phyloP scores from a whole-genome alignment of 192 early-diverging fungal genomes.

The Podila minutissima region DNA sequence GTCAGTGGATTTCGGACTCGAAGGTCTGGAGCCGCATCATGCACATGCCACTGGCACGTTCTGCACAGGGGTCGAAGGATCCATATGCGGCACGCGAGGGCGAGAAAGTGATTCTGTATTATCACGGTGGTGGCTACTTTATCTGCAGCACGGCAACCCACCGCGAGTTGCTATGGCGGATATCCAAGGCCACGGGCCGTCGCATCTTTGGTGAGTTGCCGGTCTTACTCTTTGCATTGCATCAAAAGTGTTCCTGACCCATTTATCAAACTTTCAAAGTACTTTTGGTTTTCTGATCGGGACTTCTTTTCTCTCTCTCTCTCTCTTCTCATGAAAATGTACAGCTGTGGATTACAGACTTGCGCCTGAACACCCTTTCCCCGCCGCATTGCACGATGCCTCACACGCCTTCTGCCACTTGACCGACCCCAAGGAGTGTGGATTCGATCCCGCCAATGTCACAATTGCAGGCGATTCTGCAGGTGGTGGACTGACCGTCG shows the following conservation, averaged over 20 bases:
- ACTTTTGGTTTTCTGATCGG: neutral
- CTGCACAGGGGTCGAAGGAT: slow-evolving; percentile 20
- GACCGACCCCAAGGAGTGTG: slow-evolving; percentile 50
- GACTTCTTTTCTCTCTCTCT: neutral
- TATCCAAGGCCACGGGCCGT: slow-evolving; percentile 55
- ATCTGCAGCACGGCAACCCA: slow-evolving; percentile 56
- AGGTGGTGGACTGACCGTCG: slow-evolving; percentile 73
- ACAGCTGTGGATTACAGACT: slow-evolving; percentile 55
- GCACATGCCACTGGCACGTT: slow-evolving; percentile 15
- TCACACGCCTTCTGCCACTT: slow-evolving; percentile 64
- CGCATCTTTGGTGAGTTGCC: slow-evolving; percentile 51
- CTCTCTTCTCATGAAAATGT: neutral
- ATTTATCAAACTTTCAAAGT: neutral
- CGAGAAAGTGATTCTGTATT: slow-evolving; percentile 64
- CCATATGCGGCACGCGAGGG: slow-evolving; percentile 40
- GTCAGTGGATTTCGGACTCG: slow-evolving; percentile 34
- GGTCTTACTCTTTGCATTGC: neutral
- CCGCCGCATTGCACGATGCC: slow-evolving; percentile 73
- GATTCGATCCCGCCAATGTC: slow-evolving; percentile 68
- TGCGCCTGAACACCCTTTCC: slow-evolving; percentile 57
- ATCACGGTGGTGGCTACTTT: slow-evolving; percentile 84
- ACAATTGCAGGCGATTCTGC: slow-evolving; percentile 76
- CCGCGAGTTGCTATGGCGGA: slow-evolving; percentile 55
- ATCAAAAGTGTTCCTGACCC: neutral
- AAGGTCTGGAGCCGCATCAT: slow-evolving; percentile 29